Evolutionary conservation across 1,284 basidiomycete genomes (phyloP).

Genomic region (Fomitopsis palustris): DNA sequence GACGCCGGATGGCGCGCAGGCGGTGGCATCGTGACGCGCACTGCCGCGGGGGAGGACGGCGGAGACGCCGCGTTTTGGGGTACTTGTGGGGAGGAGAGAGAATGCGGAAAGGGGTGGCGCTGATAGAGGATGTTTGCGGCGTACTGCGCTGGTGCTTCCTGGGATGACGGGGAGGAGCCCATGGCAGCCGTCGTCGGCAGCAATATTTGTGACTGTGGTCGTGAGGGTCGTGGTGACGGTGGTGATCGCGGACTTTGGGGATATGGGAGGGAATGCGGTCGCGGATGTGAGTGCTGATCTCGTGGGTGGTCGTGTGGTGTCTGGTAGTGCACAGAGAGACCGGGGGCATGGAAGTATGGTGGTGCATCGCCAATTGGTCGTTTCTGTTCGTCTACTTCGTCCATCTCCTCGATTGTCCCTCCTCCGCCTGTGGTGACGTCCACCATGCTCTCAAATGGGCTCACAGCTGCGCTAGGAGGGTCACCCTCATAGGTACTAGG

Average conservation of each 20-base stretch:
- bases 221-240: neutral
- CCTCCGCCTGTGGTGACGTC: constrained; percentile 6
- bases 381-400: constrained; percentile 7
- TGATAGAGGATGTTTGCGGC: constrained; percentile 14
- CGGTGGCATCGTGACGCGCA: constrained; percentile 4
- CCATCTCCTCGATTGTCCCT: constrained; percentile 11
- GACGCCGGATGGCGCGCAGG: neutral
- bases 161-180: neutral
- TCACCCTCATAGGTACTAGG: neutral
- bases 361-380: constrained; percentile 12
- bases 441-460: neutral
- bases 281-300: constrained; percentile 10
- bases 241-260: neutral
- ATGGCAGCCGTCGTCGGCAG: neutral
- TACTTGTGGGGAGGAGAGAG: constrained; percentile 24
- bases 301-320: constrained; percentile 5
- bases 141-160: constrained; percentile 1
- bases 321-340: neutral
- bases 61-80: neutral
- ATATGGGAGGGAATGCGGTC: constrained; percentile 2
- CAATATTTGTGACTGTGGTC: neutral
- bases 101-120: constrained; percentile 26
- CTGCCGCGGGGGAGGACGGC: constrained; percentile 1
- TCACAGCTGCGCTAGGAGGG: neutral
- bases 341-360: neutral